Base-by-base conservation (phyloP, 2,329 filamentous ascomycete genomes). In the Exophiala viscosa region DNA sequence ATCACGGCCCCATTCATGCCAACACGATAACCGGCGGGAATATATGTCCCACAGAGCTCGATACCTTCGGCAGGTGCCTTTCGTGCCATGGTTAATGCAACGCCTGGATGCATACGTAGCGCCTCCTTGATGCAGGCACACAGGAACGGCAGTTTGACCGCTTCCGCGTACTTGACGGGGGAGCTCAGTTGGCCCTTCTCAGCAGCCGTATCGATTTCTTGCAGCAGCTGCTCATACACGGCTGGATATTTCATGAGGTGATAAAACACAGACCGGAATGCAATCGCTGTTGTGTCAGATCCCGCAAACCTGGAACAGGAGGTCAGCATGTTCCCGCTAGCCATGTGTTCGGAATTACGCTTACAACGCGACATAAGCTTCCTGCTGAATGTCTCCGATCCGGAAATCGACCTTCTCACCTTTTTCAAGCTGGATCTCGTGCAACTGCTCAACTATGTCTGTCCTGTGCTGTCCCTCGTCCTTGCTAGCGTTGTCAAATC, bases 221-320 rank as follows among this genome's bases (percentile, higher is more conserved):
- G n/a, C 34, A 44, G 23, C 20, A 59, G 41, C 28, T 48, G 40
- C 11, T 52, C 18, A 33, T 57, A 57, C 7, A 47, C 50, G n/a
- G 33, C 34, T 2, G 50, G 57, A n/a, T 48, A 78, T 44, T 75
- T 81, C 54, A 73, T 73, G 3, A 74, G 80, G 81, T 66, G 59
- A 73, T 70, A 41, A 23, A 51, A 49, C 17, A 53, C 38, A 18
- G 49, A 42, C n/a, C 51, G 2, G 23, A 59, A 39, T 7, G 39
- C 57, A 32, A 59, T 59, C 4, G 54, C 57, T 1, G 57, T 59
- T n/a, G 54, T 57, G 39, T 57, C 54, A 6, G 54, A 57, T 8
- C 57, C 54, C 13, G 54, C 45, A 34, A 51, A 52, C 17, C 49
- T 54, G n/a, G 14, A 18, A 34, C n/a, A 9, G 11, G 3, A 28